Conservation (phyloP, 176 grass and related monocot species). For the Thinopyrum elongatum region DNA sequence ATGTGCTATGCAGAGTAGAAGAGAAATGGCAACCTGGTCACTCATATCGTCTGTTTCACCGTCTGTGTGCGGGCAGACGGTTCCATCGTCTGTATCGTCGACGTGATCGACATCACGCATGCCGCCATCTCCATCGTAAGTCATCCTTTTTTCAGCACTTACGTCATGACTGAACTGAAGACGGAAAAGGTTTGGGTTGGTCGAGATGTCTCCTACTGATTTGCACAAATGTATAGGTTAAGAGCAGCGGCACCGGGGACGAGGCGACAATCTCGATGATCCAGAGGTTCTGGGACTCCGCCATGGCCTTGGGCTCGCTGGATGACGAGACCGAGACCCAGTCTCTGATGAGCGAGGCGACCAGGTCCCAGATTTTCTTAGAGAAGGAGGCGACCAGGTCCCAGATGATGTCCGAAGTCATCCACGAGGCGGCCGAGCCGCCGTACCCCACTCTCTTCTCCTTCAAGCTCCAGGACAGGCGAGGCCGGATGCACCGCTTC, state of each 20-base stretch:
- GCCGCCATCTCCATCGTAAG: conserved; percentile 62
- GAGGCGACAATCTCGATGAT: conserved; percentile 52
- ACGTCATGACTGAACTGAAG: not conserved
- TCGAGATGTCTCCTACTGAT: not conserved
- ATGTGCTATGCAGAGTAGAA: not conserved
- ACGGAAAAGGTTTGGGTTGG: not conserved
- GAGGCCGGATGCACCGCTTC: conserved; percentile 70
- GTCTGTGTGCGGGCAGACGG: conserved; percentile 18
- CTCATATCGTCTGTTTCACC: not conserved
- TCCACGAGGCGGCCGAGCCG: conserved; percentile 13
- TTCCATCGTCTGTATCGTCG: conserved; percentile 57
- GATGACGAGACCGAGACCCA: conserved; percentile 55
- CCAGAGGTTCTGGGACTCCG: conserved; percentile 80
- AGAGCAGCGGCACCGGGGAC: conserved; percentile 38
- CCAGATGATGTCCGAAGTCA: conserved; percentile 49
- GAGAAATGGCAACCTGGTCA: not conserved
- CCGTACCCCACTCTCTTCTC: conserved; percentile 37
- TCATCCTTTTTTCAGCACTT: not conserved
- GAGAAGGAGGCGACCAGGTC: conserved; percentile 33
- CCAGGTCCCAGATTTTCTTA: conserved; percentile 30
- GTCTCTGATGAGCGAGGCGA: conserved; percentile 46
- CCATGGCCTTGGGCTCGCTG: conserved; percentile 49
- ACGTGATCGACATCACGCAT: conserved; percentile 70
- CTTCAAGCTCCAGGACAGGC: conserved; percentile 74
- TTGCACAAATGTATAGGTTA: conserved; percentile 28